A percentile compares a stretch with the other conserved stretches of the same genome.
These are phyloP conservation scores for Pythium aquatile DNA, from an alignment of 352 stramenopile species.

Conservation along the genomic window DNA sequence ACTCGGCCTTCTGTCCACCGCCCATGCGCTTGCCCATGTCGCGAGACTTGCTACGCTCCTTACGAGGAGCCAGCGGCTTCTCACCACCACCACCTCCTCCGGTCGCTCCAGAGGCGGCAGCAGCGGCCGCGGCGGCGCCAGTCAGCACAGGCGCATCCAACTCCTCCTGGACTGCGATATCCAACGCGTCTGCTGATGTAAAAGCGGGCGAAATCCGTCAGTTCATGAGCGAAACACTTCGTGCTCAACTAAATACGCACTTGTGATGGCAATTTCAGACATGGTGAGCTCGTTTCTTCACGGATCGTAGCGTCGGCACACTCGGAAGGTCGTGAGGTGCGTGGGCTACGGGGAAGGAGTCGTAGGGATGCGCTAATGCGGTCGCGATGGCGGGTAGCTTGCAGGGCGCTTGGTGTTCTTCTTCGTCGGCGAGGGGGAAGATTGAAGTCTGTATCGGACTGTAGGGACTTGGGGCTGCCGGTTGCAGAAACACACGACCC, in stretches of 20 bases:
- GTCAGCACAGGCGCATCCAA: slow-evolving; percentile 19
- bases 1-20: slow-evolving; percentile 83
- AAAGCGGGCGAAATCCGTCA: slow-evolving; percentile 1
- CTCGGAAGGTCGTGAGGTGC: not conserved
- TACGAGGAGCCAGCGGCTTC: slow-evolving; percentile 55
- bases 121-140: slow-evolving; percentile 3
- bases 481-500: slow-evolving; percentile 36
- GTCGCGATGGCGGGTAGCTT: not conserved
- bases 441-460: not conserved
- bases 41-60: slow-evolving; percentile 85
- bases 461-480: slow-evolving; percentile 1
- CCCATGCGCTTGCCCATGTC: slow-evolving; percentile 87
- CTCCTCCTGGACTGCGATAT: slow-evolving; percentile 23
- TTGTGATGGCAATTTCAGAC: slow-evolving; percentile 6
- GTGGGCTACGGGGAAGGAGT: not conserved
- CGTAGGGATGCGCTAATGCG: not conserved
- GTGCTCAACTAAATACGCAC: not conserved
- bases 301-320: slow-evolving; percentile 2
- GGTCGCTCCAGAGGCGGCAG: not conserved
- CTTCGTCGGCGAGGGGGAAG: not conserved
- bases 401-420: slow-evolving; percentile 5
- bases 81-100: slow-evolving; percentile 36
- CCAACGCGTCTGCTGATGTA: slow-evolving; percentile 24
- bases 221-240: not conserved
- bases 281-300: not conserved